These are phyloP conservation scores for Podospora didyma DNA, from an alignment of 495 filamentous ascomycete species.

Conservation along the genomic window DNA sequence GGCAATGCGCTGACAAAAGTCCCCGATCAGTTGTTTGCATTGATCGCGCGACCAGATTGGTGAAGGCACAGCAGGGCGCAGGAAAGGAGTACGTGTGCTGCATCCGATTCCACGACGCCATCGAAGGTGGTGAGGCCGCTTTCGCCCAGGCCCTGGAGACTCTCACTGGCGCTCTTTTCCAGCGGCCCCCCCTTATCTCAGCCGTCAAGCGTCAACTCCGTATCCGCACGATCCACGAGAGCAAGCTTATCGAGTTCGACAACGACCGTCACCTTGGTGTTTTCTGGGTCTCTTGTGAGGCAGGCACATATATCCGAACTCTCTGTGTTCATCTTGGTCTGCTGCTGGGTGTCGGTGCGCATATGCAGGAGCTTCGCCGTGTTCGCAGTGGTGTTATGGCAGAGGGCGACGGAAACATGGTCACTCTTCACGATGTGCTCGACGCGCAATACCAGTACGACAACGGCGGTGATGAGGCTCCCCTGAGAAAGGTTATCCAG, in stretches of 20 bases:
- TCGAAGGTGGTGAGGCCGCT: slow-evolving; percentile 85
- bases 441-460: slow-evolving; percentile 93
- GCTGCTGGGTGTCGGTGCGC: slow-evolving; percentile 87
- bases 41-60: slow-evolving; percentile 91
- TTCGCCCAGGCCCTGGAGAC: slow-evolving; percentile 88
- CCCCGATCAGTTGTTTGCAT: slow-evolving; percentile 65
- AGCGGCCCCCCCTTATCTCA: slow-evolving; percentile 93
- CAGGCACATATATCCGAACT: slow-evolving; percentile 96
- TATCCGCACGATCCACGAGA: slow-evolving; percentile 94
- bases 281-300: slow-evolving; percentile 99
- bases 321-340: slow-evolving; percentile 95
- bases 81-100: slow-evolving; percentile 83
- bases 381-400: slow-evolving; percentile 93
- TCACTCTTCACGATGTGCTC: slow-evolving; percentile 92
- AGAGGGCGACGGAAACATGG: slow-evolving; percentile 72
- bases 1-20: not conserved
- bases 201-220: slow-evolving; percentile 97
- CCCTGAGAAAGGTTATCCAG: slow-evolving; percentile 80
- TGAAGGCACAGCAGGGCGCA: slow-evolving; percentile 97
- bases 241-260: slow-evolving; percentile 93
- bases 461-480: slow-evolving; percentile 84
- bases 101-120: slow-evolving; percentile 85
- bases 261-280: slow-evolving; percentile 96
- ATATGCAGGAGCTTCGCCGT: slow-evolving; percentile 97
- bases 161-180: slow-evolving; percentile 93